Conservation (phyloP, 257 asterid genomes). For the Scutellaria galericulata region DNA sequence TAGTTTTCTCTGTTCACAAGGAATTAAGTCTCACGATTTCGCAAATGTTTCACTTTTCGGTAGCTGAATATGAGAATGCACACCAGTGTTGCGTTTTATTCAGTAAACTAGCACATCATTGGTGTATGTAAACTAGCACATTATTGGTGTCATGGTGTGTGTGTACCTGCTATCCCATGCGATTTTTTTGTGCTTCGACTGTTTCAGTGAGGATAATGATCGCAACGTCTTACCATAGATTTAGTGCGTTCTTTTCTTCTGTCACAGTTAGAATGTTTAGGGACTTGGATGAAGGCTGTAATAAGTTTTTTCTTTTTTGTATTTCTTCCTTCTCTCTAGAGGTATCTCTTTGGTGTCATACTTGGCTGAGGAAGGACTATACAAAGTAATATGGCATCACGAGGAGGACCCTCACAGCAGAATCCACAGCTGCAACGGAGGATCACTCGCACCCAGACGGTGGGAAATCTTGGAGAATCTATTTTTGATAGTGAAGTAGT, state of each 20-base stretch:
- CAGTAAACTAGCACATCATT: constrained; percentile 2
- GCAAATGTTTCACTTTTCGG: background rate
- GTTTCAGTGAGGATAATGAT: background rate
- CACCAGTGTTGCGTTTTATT: constrained; percentile 15
- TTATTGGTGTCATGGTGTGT: constrained; percentile 1
- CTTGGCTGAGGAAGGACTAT: constrained; percentile 37
- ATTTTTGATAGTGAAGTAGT: constrained; percentile 96
- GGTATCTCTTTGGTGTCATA: constrained; percentile 29
- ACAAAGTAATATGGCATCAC: constrained; percentile 59
- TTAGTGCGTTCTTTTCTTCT: constrained; percentile 6
- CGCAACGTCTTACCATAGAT: background rate
- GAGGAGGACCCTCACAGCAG: constrained; percentile 71
- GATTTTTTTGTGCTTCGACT: background rate
- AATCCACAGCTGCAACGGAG: constrained; percentile 81
- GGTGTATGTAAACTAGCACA: constrained; percentile 6
- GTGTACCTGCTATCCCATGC: background rate
- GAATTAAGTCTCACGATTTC: background rate
- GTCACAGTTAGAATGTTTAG: background rate
- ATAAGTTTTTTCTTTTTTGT: background rate
- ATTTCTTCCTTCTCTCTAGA: background rate
- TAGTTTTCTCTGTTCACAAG: background rate
- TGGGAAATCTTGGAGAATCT: constrained; percentile 92
- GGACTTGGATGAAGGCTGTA: constrained; percentile 20
- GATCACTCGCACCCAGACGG: constrained; percentile 91
- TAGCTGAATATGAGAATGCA: constrained; percentile 25